A percentile compares a stretch with the other conserved stretches of the same genome.
These are phyloP conservation scores for Bipolaris victoriae DNA, from an alignment of 2,329 filamentous ascomycete genomes.

Conservation along the genomic window DNA sequence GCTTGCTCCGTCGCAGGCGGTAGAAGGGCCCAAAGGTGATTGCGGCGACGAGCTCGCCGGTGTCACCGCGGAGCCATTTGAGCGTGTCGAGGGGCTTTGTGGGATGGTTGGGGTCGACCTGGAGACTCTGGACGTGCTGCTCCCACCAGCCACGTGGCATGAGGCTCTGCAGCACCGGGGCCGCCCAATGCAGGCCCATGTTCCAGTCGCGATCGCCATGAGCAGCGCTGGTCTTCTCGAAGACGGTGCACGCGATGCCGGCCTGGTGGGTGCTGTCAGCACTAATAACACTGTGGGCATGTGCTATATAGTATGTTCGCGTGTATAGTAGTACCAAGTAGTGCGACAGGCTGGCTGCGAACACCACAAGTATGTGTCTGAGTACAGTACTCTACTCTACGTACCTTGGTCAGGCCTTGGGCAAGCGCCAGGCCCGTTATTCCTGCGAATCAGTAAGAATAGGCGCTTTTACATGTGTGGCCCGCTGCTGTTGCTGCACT, in stretches of 20 bases:
- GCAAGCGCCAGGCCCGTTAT: constrained; percentile 47
- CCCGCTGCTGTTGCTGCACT: neutral
- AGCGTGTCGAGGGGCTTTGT: constrained; percentile 45
- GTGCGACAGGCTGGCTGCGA: neutral
- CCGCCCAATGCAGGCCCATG: constrained; percentile 68
- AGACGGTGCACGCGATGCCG: constrained; percentile 57
- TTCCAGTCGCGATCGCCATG: constrained; percentile 64
- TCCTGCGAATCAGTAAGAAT: constrained; percentile 30
- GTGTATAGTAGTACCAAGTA: too few species aligned
- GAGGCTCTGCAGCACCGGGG: constrained; percentile 59
- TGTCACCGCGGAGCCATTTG: constrained; percentile 44
- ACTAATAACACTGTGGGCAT: neutral
- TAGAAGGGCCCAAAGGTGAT: constrained; percentile 46
- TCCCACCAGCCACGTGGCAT: constrained; percentile 58
- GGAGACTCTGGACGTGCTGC: constrained; percentile 56
- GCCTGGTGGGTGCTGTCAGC: constrained; percentile 30
- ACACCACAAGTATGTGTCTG: neutral
- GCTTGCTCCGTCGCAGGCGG: constrained; percentile 44
- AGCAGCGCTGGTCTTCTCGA: constrained; percentile 61
- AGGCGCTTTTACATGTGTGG: neutral
- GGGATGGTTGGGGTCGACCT: constrained; percentile 59
- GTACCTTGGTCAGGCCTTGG: constrained; percentile 45
- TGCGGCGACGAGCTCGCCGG: constrained; percentile 44
- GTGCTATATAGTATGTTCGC: too few species aligned
- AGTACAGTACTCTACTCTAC: neutral